Evolutionary conservation across 169 alveolate genomes (phyloP).

Genomic region (Plasmodium vivax): DNA sequence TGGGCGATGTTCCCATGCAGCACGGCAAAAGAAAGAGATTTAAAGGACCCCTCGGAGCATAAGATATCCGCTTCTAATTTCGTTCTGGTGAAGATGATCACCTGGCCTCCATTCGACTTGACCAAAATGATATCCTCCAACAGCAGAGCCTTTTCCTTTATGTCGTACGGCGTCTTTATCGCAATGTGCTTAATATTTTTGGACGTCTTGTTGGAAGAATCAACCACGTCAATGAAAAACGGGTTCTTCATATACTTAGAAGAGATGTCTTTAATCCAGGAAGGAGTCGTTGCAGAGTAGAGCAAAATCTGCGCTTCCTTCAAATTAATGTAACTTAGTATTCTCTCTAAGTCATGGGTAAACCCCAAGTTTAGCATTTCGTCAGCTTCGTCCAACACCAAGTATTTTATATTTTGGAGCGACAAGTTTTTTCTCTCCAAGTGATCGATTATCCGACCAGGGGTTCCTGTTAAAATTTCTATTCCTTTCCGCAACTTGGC

Average conservation of each 20-base stretch:
- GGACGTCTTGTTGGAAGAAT: constrained; percentile 39
- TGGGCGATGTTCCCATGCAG: constrained; percentile 79
- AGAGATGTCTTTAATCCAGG: constrained; percentile 85
- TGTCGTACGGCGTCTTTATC: constrained; percentile 63
- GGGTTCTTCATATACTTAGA: constrained; percentile 80
- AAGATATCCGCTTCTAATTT: constrained; percentile 73
- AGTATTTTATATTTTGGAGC: constrained; percentile 80
- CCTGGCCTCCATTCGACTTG: constrained; percentile 81
- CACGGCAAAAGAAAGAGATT: constrained; percentile 69
- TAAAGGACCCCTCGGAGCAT: constrained; percentile 64
- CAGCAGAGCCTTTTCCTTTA: constrained; percentile 61
- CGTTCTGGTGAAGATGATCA: constrained; percentile 80
- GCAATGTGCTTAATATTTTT: constrained; percentile 46
- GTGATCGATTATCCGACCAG: constrained; percentile 98
- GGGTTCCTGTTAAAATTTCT: constrained; percentile 96
- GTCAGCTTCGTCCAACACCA: constrained; percentile 99
- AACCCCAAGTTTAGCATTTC: constrained; percentile 98
- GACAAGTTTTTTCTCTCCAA: constrained; percentile 92
- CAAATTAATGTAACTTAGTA: constrained; percentile 80
- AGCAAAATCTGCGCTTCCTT: constrained; percentile 80
- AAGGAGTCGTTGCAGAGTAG: constrained; percentile 89
- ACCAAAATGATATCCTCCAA: constrained; percentile 72
- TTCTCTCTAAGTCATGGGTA: constrained; percentile 93
- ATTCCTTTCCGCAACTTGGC: constrained; percentile 93
- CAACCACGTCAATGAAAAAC: constrained; percentile 76